phyloP scores from a whole-genome alignment of 2,329 filamentous ascomycete genomes.

The Trichothecium sympodiale region DNA sequence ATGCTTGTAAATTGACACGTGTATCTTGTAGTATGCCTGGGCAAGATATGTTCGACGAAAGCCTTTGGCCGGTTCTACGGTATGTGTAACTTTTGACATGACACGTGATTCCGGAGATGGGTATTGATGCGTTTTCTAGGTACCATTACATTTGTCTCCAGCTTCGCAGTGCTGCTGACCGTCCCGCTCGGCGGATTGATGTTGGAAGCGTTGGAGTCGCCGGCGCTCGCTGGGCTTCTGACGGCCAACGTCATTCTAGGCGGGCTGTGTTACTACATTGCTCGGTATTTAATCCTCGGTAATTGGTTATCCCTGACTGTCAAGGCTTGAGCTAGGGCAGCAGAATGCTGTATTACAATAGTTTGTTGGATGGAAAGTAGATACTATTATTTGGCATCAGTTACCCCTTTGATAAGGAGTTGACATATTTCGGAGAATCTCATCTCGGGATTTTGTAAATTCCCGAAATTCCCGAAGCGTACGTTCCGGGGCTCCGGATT shows the following conservation, averaged over 20 bases:
- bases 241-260: slow-evolving; percentile 27
- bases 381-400: too few relatives aligned
- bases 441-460: too few relatives aligned
- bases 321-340: too few relatives aligned
- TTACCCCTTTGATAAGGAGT: too few relatives aligned
- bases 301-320: too few relatives aligned
- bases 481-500: too few relatives aligned
- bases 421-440: too few relatives aligned
- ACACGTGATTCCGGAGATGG: not conserved
- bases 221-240: slow-evolving; percentile 32
- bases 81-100: slow-evolving; percentile 1
- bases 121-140: slow-evolving; percentile 14
- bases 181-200: slow-evolving; percentile 33
- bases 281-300: too few relatives aligned
- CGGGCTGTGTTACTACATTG: slow-evolving; percentile 18
- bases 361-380: too few relatives aligned
- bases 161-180: slow-evolving; percentile 31
- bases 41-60: slow-evolving; percentile 31
- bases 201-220: slow-evolving; percentile 30
- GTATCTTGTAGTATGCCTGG: slow-evolving; percentile 25
- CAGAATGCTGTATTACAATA: too few relatives aligned
- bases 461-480: too few relatives aligned
- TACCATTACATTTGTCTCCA: slow-evolving; percentile 33
- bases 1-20: too few relatives aligned
- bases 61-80: slow-evolving; percentile 33